Evolutionary conservation across 768 basidiomycete genomes (phyloP), one percentile per base, ranked within the genome.

Genomic region (Cystobasidium tubakii): DNA sequence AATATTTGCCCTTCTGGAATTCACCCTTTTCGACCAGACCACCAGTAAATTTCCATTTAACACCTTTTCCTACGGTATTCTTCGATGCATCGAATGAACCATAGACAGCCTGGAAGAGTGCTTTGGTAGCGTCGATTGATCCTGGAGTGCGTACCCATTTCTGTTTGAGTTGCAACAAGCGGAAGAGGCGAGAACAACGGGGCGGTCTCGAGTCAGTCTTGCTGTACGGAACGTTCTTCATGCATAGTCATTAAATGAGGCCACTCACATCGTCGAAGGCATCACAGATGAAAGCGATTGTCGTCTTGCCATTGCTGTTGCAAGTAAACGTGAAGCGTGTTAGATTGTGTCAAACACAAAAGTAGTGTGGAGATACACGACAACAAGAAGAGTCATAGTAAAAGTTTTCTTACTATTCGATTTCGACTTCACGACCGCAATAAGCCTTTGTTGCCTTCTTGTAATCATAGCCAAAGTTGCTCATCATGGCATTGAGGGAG

Each of bases 11-110:
- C 36, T 72, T 46, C 34, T 60, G 53, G 66, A 67, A 67, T 31
- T 36, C 25, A 36, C 69, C 53, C 31, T 60, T 9, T 50, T 62
- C 34, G n/a, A 60, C 66, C 12, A 67, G 9, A 9, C 66, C 66
- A 34, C 78, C 78, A 13, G 78, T 79, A 53, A 77, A 74, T 23
- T 29, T 0, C 78, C 78, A 79, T 33, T 53, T 33, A 15, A 75
- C 76, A 43, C 46, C 25, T 55, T 77, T 42, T 44, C 76, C 54
- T 13, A 77, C 77, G 31, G 53, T 69, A 60, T 77, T 78, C 73
- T 77, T 75, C 74, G 75, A 65, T 36, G 39, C 62, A 1, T 73
- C 66, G 1, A 29, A 31, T 39, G 29, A 39, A 34, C 75, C 77
- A 21, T 53, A 70, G 1, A 78, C 25, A 23, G 57, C 55, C 17